phyloP scores from a whole-genome alignment of 768 basidiomycete genomes.

The Boletus subcaerulescens region DNA sequence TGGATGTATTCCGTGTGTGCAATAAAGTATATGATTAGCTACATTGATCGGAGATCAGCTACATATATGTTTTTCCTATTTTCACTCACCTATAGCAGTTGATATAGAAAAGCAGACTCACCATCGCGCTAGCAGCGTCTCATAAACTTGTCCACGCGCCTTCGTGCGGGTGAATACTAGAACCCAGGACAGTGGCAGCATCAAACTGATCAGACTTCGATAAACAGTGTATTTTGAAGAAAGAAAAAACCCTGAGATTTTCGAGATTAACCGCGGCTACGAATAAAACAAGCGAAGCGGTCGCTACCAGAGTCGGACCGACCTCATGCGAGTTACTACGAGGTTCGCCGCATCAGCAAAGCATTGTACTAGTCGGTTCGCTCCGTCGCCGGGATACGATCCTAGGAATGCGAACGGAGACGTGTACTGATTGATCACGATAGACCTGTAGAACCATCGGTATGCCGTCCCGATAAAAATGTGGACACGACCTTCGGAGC shows the following conservation, averaged over 20 bases:
- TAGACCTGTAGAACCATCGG: conserved; percentile 16
- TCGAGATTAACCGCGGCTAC: conserved; percentile 24
- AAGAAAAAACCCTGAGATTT: conserved; percentile 10
- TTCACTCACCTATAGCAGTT: conserved; percentile 3
- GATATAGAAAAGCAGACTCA: conserved; percentile 6
- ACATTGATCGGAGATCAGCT: conserved; percentile 21
- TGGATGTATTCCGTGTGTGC: conserved; percentile 9
- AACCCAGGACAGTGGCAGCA: conserved; percentile 16
- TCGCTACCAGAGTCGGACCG: background rate
- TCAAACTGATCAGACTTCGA: conserved; percentile 22
- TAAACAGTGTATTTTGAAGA: conserved; percentile 17
- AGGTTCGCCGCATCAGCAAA: conserved; percentile 1
- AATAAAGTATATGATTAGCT: conserved; percentile 41
- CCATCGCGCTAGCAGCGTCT: conserved; percentile 9
- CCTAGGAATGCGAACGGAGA: background rate
- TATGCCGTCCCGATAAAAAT: conserved; percentile 23
- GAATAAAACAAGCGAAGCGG: conserved; percentile 6
- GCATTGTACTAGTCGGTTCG: conserved; percentile 14
- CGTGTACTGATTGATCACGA: background rate
- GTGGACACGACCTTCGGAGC: conserved; percentile 9
- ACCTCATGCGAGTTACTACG: background rate
- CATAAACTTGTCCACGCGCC: conserved; percentile 16
- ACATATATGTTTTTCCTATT: conserved; percentile 10
- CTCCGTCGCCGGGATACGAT: conserved; percentile 2
- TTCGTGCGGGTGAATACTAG: conserved; percentile 16